Evolutionary conservation across 2,329 filamentous ascomycete species (phyloP).

Genomic region (Lachnellula subtilissima): DNA sequence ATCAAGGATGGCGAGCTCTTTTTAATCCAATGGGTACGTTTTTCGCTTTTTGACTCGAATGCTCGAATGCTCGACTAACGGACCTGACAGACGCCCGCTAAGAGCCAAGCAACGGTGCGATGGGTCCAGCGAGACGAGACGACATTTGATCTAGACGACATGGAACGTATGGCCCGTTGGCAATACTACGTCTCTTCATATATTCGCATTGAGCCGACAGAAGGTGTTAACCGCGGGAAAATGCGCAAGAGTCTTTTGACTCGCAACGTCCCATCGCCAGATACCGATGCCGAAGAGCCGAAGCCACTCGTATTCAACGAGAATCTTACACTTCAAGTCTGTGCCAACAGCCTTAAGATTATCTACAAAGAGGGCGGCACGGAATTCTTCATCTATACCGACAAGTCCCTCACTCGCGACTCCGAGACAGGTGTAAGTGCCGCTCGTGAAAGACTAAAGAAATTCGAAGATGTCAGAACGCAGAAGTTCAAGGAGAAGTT

Average conservation of each 20-base stretch:
- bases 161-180: slow-evolving; percentile 80
- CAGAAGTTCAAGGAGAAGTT: slow-evolving; percentile 48
- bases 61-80: slow-evolving; percentile 10
- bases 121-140: slow-evolving; percentile 64
- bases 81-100: slow-evolving; percentile 55
- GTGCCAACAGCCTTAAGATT: slow-evolving; percentile 73
- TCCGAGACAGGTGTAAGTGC: slow-evolving; percentile 29
- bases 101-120: slow-evolving; percentile 66
- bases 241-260: slow-evolving; percentile 66
- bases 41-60: neutral
- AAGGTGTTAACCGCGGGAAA: slow-evolving; percentile 62
- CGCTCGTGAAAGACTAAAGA: slow-evolving; percentile 31
- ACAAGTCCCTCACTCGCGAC: slow-evolving; percentile 33
- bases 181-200: slow-evolving; percentile 94
- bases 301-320: slow-evolving; percentile 58
- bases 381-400: slow-evolving; percentile 64
- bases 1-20: slow-evolving; percentile 92
- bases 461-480: slow-evolving; percentile 33
- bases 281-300: slow-evolving; percentile 58
- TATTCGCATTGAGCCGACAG: slow-evolving; percentile 81
- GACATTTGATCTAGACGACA: slow-evolving; percentile 83
- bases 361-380: slow-evolving; percentile 67
- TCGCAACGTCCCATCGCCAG: slow-evolving; percentile 61
- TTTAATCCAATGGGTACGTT: slow-evolving; percentile 81
- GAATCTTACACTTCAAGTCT: slow-evolving; percentile 67